Evolutionary conservation across 176 grass and related monocot genomes (phyloP), one percentile per base, ranked within the genome.

Genomic region (Phyllostachys edulis): DNA sequence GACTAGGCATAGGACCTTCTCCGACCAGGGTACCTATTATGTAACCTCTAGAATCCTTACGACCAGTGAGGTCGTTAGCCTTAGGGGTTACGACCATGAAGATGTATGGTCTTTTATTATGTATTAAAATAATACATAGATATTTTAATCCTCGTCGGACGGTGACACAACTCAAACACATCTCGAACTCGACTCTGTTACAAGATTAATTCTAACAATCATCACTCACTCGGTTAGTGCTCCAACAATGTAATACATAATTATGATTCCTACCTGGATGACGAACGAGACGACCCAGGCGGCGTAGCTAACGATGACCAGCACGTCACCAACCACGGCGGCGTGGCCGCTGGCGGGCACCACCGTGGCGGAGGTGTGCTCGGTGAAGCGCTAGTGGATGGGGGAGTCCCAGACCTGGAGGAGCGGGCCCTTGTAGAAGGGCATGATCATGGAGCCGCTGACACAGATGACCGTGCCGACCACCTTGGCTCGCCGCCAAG

Each of bases 211-310:
- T n/a, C n/a, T n/a, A n/a, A n/a, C n/a, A n/a, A n/a, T n/a, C n/a
- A n/a, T 23, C 18, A 23, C 56, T 77, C 21, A 9, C 23, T 41
- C 21, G 40, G 13, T 3, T 27, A 41, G 1, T 2, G 23, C 72
- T 13, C 29, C 72, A 38, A 55, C 18, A 40, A 36, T n/a, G 15
- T 8, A 18, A 12, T 24, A 50, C 38, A 44, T 59, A 50, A 7
- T 16, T 60, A 8, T 5, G 16, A 56, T 29, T 13, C 3, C 32
- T 79, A 90, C 92, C 81, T 95, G 93, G 59, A 97, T 72, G 77
- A 98, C 88, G 85, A 98, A 93, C 96, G 93, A 98, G 55, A 92
- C 9, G 49, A 93, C 84, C 93, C 91, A 95, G 0, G 93, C 75
- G 63, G 78, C 69, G 82, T 93, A 98, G 82, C 96, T 95, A 18